Percentiles rank a stretch among this genome's conserved stretches.
phyloP scores from a whole-genome alignment of 331 rosid species.

The Spiraea crenata region DNA sequence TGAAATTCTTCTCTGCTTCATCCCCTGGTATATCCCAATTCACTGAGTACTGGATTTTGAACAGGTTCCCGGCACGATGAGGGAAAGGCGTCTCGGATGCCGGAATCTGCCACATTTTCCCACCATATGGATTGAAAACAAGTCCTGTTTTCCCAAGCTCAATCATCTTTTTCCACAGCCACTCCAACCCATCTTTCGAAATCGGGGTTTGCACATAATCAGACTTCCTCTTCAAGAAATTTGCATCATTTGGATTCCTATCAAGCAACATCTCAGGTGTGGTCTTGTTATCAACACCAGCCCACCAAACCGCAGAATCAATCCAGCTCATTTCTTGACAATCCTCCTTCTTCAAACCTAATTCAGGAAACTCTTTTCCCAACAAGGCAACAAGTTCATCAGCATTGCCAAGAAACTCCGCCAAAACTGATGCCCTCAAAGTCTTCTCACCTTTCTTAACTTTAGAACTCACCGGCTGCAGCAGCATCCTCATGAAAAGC shows the following conservation, averaged over 20 bases:
- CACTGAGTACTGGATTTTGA: constrained; percentile 67
- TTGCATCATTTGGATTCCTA: constrained; percentile 35
- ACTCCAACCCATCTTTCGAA: constrained; percentile 52
- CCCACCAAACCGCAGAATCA: constrained; percentile 59
- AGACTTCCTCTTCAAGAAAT: constrained; percentile 49
- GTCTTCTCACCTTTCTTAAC: constrained; percentile 36
- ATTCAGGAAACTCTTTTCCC: constrained; percentile 54
- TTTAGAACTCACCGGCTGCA: constrained; percentile 51
- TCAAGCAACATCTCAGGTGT: constrained; percentile 43
- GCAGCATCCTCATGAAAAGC: constrained; percentile 57
- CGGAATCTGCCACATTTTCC: constrained; percentile 51
- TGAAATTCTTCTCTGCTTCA: constrained; percentile 22
- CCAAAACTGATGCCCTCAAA: constrained; percentile 29
- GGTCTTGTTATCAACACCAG: constrained; percentile 21
- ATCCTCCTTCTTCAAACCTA: constrained; percentile 50
- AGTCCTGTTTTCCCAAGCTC: constrained; percentile 52
- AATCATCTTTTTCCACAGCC: constrained; percentile 54
- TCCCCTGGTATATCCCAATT: constrained; percentile 45
- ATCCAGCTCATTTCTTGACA: constrained; percentile 57
- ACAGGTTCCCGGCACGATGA: constrained; percentile 66
- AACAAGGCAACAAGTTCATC: constrained; percentile 40
- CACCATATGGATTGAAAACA: constrained; percentile 85
- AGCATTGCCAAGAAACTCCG: constrained; percentile 51
- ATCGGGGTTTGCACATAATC: constrained; percentile 64
- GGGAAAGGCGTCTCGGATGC: constrained; percentile 66